Evolutionary conservation across 2,329 filamentous ascomycete species (phyloP).

Genomic region (Truncatella angustata): DNA sequence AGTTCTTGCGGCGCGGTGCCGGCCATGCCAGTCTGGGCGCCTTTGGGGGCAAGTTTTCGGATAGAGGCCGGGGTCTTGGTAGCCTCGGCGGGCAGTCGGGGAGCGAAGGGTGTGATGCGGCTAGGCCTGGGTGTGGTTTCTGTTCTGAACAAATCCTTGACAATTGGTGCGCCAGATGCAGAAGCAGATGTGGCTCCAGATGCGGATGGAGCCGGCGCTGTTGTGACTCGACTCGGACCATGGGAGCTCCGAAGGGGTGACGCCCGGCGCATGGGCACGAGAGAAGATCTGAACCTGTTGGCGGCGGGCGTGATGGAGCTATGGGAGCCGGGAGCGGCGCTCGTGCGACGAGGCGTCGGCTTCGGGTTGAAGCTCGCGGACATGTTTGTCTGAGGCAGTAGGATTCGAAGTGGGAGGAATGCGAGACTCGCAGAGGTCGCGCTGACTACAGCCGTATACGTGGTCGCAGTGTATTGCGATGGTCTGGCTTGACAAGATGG

Average conservation of each 20-base stretch:
- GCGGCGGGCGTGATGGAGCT: constrained; percentile 26
- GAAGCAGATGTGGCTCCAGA: no score
- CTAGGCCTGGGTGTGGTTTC: constrained; percentile 24
- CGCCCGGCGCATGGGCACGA: constrained; percentile 27
- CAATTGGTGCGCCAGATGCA: background rate
- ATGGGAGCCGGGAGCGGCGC: constrained; percentile 25
- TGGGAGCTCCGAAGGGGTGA: constrained; percentile 22
- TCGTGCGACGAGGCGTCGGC: constrained; percentile 26
- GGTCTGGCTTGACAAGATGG: no score
- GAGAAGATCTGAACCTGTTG: constrained; percentile 30
- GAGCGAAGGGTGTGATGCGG: constrained; percentile 26
- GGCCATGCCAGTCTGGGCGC: constrained; percentile 47
- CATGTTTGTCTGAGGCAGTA: background rate
- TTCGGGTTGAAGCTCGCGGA: constrained; percentile 13
- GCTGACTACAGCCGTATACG: no score
- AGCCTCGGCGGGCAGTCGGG: constrained; percentile 24
- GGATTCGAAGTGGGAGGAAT: background rate
- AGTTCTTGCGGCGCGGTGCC: constrained; percentile 49
- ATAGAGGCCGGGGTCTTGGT: constrained; percentile 19
- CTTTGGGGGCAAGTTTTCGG: constrained; percentile 34
- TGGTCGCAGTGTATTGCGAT: no score
- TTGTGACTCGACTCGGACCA: constrained; percentile 14
- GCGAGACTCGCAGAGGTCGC: no score
- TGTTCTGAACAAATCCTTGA: constrained; percentile 29
- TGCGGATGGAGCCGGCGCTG: background rate